Conservation (phyloP, 2,329 filamentous ascomycete species). For the Apiospora pterosperma region DNA sequence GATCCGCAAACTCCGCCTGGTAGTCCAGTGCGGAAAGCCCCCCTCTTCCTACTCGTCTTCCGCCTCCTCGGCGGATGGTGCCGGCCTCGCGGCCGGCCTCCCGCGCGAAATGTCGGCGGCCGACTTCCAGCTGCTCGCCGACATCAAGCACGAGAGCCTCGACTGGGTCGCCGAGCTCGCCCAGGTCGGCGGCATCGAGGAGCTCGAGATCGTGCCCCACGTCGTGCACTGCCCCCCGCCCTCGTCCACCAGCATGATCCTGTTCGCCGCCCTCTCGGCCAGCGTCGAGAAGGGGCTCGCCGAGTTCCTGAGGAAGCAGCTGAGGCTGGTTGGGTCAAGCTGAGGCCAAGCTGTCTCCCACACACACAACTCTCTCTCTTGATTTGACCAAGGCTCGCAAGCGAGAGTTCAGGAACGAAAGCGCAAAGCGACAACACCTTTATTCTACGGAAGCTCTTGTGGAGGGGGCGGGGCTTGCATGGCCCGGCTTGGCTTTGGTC, state of each 20-base stretch:
- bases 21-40: constrained; percentile 50
- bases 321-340: constrained; percentile 19
- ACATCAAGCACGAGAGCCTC: constrained; percentile 45
- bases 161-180: constrained; percentile 57
- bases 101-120: constrained; percentile 44
- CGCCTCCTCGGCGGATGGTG: no score
- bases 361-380: no score
- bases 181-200: constrained; percentile 43
- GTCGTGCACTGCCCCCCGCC: constrained; percentile 52
- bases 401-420: no score
- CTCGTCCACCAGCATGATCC: constrained; percentile 50
- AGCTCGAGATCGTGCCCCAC: constrained; percentile 49
- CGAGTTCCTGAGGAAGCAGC: constrained; percentile 43
- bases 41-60: constrained; percentile 37
- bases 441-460: no score
- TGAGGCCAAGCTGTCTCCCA: no score
- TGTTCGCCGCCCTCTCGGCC: constrained; percentile 57
- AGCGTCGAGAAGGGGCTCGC: constrained; percentile 55
- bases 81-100: constrained; percentile 38
- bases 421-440: no score
- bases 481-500: no score
- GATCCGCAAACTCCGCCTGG: constrained; percentile 43
- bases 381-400: no score
- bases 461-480: no score
- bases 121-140: constrained; percentile 44